phyloP scores from a whole-genome alignment of 2,329 filamentous ascomycete species.

The Aspergillus unguis region DNA sequence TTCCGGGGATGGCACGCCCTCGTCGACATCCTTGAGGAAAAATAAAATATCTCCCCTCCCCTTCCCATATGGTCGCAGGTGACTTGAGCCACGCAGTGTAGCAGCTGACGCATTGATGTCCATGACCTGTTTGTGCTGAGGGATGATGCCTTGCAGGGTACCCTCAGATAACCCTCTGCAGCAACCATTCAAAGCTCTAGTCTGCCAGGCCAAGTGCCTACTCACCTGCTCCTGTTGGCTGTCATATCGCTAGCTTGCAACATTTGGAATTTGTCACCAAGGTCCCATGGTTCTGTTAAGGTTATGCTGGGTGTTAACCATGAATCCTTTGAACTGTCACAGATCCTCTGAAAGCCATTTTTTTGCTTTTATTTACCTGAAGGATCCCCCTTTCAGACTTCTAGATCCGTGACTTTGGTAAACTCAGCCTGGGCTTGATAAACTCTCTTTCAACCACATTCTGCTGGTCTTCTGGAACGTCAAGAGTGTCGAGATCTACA shows the following conservation, averaged over 20 bases:
- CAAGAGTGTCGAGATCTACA: neutral
- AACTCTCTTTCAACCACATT: neutral
- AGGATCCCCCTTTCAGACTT: neutral
- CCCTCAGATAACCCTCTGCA: neutral
- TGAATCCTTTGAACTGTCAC: neutral
- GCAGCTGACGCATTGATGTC: neutral
- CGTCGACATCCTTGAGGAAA: neutral
- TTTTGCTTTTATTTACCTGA: slow-evolving; percentile 4
- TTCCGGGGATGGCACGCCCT: neutral
- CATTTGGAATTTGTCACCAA: neutral
- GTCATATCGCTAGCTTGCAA: neutral
- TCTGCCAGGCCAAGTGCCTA: neutral
- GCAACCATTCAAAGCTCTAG: neutral
- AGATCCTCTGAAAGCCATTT: neutral
- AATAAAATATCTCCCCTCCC: neutral
- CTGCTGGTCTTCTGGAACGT: neutral
- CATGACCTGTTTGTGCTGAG: neutral
- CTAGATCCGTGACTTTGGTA: neutral
- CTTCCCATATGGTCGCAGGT: neutral
- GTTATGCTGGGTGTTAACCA: neutral
- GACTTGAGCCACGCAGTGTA: slow-evolving; percentile 2
- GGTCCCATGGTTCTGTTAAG: neutral
- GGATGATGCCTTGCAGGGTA: neutral
- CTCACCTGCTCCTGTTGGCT: neutral
- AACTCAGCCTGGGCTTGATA: neutral